phyloP scores from a whole-genome alignment of 2,329 filamentous ascomycete genomes.

The Penicillium corylophilum region DNA sequence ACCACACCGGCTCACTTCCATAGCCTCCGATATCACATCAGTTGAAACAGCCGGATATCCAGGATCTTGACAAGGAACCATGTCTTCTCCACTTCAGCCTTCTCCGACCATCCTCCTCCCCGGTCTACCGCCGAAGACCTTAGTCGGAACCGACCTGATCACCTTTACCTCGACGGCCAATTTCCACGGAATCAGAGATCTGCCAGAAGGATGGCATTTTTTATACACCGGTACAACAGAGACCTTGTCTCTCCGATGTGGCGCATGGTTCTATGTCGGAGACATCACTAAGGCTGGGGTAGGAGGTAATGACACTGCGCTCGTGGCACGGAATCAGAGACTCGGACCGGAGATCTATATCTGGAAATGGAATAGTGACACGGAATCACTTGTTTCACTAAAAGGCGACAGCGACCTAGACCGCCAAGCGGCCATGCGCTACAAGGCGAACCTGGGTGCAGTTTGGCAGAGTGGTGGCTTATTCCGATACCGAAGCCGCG shows the following conservation, averaged over 20 bases:
- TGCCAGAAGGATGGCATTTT: constrained; percentile 61
- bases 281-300: constrained; percentile 29
- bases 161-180: constrained; percentile 63
- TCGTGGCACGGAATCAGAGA: constrained; percentile 15
- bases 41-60: background rate
- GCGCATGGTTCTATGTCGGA: constrained; percentile 59
- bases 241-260: constrained; percentile 60
- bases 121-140: constrained; percentile 46
- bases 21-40: background rate
- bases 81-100: constrained; percentile 27
- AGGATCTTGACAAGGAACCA: background rate
- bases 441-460: constrained; percentile 56
- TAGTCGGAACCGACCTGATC: constrained; percentile 55
- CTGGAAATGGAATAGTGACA: constrained; percentile 53
- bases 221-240: constrained; percentile 60
- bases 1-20: background rate
- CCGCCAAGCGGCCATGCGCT: constrained; percentile 51
- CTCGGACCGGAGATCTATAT: constrained; percentile 48
- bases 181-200: constrained; percentile 60
- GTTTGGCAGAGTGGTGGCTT: constrained; percentile 55
- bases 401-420: constrained; percentile 32
- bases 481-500: constrained; percentile 42
- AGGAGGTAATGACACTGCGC: constrained; percentile 15
- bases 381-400: constrained; percentile 38
- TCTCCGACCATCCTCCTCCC: constrained; percentile 47